These are phyloP conservation scores for Letharia columbiana DNA, from an alignment of 495 filamentous ascomycete species.

Conservation along the genomic window DNA sequence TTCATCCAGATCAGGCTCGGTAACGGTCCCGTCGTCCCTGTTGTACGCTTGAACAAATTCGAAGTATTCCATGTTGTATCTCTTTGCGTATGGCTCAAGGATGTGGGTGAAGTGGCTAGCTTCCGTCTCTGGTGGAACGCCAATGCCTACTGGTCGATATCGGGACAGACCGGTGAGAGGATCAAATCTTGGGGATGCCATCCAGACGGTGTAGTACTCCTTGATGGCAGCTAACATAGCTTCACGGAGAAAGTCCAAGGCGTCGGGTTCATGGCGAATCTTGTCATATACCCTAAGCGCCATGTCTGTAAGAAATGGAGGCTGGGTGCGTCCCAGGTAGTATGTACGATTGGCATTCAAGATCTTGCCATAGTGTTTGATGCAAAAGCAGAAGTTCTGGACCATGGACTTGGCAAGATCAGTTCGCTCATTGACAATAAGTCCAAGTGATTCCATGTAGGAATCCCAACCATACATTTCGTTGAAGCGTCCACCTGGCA, in stretches of 20 bases:
- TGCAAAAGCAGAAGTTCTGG: constrained; percentile 91
- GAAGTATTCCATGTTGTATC: constrained; percentile 67
- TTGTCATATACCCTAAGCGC: constrained; percentile 81
- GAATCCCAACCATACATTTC: constrained; percentile 97
- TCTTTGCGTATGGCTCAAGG: constrained; percentile 74
- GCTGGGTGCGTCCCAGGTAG: constrained; percentile 86
- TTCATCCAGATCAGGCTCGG: constrained; percentile 81
- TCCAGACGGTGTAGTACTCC: constrained; percentile 92
- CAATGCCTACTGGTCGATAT: constrained; percentile 71
- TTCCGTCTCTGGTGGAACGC: constrained; percentile 91
- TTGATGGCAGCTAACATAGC: constrained; percentile 87
- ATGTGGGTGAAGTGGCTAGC: constrained; percentile 81
- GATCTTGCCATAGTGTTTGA: constrained; percentile 95
- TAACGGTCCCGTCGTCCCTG: constrained; percentile 43
- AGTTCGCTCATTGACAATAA: constrained; percentile 65
- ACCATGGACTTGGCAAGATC: constrained; percentile 90
- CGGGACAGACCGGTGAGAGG: constrained; percentile 69
- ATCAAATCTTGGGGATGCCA: constrained; percentile 67
- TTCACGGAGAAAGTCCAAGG: constrained; percentile 65
- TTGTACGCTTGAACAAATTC: constrained; percentile 88
- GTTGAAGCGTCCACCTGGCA: constrained; percentile 96
- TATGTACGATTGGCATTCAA: constrained; percentile 94
- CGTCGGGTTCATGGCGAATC: constrained; percentile 70
- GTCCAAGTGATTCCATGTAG: constrained; percentile 89
- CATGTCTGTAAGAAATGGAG: constrained; percentile 96